These are phyloP conservation scores for Curvularia sp. DNA, from an alignment of 2,329 filamentous ascomycete genomes.

Conservation along the genomic window DNA sequence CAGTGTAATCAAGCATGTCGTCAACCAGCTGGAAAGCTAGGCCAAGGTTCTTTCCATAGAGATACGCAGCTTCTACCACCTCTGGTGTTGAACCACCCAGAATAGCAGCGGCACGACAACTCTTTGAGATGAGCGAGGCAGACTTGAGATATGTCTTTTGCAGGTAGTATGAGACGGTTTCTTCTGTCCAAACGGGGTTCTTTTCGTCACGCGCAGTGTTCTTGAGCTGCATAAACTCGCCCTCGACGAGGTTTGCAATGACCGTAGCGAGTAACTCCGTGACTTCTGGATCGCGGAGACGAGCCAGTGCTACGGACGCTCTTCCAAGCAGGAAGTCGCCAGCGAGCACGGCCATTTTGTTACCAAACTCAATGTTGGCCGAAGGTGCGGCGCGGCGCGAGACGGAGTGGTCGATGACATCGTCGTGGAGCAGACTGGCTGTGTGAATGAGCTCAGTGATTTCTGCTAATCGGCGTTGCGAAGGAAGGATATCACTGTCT, in stretches of 20 bases:
- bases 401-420: constrained; percentile 93
- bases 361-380: constrained; percentile 94
- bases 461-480: constrained; percentile 89
- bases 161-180: constrained; percentile 89
- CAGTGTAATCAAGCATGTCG: constrained; percentile 96
- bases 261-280: constrained; percentile 94
- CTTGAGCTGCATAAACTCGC: constrained; percentile 99
- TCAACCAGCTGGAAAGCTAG: constrained; percentile 97
- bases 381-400: constrained; percentile 83
- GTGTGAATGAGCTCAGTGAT: constrained; percentile 98
- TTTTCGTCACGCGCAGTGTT: constrained; percentile 90
- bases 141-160: constrained; percentile 99
- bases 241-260: constrained; percentile 96
- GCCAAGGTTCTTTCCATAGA: constrained; percentile 91
- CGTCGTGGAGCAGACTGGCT: constrained; percentile 93
- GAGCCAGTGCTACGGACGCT: constrained; percentile 90
- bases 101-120: constrained; percentile 86
- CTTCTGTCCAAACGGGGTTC: constrained; percentile 84
- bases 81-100: constrained; percentile 77
- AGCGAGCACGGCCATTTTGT: constrained; percentile 98
- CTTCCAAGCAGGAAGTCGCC: constrained; percentile 95
- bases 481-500: constrained; percentile 80
- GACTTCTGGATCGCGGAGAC: constrained; percentile 90
- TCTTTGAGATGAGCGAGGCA: constrained; percentile 94
- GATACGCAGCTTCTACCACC: constrained; percentile 89